Base-by-base conservation (phyloP, 2,329 filamentous ascomycete genomes). In the Teratosphaeria epicoccoides region DNA sequence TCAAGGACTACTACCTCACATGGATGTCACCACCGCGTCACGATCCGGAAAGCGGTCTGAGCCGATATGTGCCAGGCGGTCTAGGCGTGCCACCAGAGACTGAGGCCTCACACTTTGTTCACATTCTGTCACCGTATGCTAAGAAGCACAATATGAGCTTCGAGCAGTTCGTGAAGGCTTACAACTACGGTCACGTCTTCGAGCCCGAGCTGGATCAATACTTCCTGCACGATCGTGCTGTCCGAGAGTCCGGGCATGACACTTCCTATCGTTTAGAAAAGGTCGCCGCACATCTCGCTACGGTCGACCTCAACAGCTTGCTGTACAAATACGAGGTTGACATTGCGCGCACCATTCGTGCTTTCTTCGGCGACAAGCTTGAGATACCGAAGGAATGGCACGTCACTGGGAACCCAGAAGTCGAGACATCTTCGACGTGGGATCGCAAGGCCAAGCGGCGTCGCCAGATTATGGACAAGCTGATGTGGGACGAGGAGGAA, bases 291-390 rank as follows among this genome's bases (percentile, higher is more conserved):
- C 82, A 96, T 65, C 76, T 97, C 24, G 93, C 90, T 10, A 96
- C 90, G 0, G 88, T 97, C 53, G 93, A 98, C 65, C 78, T 97
- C 51, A 97, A 98, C 72, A 93, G 89, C 24, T 76, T 95, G 25
- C 75, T 98, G 24, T 98, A 93, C 80, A 97, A 97, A 71, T 97
- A 97, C 66, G 93, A 98, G 71, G 84, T 84, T 25, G 93, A 98
- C 63, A 96, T 98, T 66, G 84, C 87, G 2, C 82, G 86, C 55
- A 85, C 83, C 7, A 95, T 98, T 61, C 86, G 88, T 51, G 85
- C 78, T 47, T 77, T 88, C 60, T 97, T 97, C 69, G 79, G 81
- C 51, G 91, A 97, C 69, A 84, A 80, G 60, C 78, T 98, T 4
- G 73, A 76, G n/a, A 83, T 98, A 44, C 90, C 91, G 0, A 77